Evolutionary conservation across 1,139 yeast species (phyloP), one percentile per base, ranked within the genome.

Genomic region (Nakaseomyces uthaithaninus): DNA sequence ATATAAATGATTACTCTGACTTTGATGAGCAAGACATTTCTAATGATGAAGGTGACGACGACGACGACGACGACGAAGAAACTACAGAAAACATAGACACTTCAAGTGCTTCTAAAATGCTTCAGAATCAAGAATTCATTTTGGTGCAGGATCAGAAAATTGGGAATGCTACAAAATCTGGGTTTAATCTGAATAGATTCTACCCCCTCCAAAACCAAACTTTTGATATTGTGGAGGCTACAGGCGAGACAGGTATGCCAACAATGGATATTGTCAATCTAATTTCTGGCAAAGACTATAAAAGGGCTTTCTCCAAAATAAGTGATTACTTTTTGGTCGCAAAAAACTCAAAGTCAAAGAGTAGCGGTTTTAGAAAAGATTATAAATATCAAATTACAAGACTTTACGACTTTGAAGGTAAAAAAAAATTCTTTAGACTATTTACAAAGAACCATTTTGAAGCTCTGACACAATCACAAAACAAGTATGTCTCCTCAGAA

Each of bases 361-460:
- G 62, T 4, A 65, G 62, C 11, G 65, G 68, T 35, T 54, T 66
- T 34, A 61, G 23, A 17, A 31, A 31, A 20, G 25, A 31, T 12
- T 19, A 31, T 20, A 31, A 31, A 4, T 26, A 26, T 15, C 25
- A 71, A 1, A 62, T 85, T 2, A 69, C 81, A 1, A 68, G 84
- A 44, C 79, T 80, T 20, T 75, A 78, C 45, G 93, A 83, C 52
- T 77, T 78, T 48, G 77, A 75, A 45, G 93, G 94, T 0, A 77
- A 86, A 49, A 68, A 71, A 47, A 82, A 83, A 52, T 83, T 76
- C 50, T 84, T 76, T 55, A 67, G 94, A 30, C 78, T 83, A 49
- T 77, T 80, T 47, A 70, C 80, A 0, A 66, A 67, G 31, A 55
- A 60, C 3, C 63, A 69, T 38, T 70, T 66, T 38, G 47, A 62